Evolutionary conservation across 305 asterid species (phyloP), one percentile per base, ranked within the genome.

Genomic region (Fraxinus dipetala): DNA sequence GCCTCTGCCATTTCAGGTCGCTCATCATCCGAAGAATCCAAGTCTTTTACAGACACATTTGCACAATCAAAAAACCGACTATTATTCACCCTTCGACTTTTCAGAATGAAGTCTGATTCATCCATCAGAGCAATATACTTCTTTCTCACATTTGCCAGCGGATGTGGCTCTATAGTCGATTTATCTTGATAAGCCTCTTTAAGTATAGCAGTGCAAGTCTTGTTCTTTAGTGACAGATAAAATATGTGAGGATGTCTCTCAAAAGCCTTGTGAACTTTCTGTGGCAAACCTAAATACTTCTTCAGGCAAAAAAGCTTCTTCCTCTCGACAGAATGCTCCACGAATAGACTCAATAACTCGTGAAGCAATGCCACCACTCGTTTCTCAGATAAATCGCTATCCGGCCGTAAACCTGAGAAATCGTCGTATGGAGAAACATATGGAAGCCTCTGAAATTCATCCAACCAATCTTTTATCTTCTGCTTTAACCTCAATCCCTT

Each of bases 401-500:
- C 54, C 16, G 54, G 54, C 54, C 54, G 16, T 43, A 43, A 43
- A 43, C 54, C 54, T 11, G 54, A 43, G 54, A 43, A 43, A 43
- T 43, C 54, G 2, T 11, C n/a, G 4, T 43, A 43, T 43, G 54
- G 54, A 43, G 54, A 43, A 43, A 43, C 16, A 43, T 43, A 43
- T 43, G 54, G 54, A 43, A 11, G n/a, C 54, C 16, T 3, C 54
- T 43, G 54, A 43, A 43, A 43, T 43, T 43, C 54, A 11, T 11
- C 54, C 54, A 43, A 86, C 98, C 98, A 92, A 79, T 88, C 91
- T 81, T 85, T 83, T 76, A 93, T 95, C 89, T 93, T 92, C n/a
- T 84, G 91, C 89, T 89, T 95, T 82, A 95, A 75, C 80, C 98
- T 91, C 84, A 93, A 79, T n/a, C 97, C 98, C 82, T 91, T 90